These are phyloP conservation scores for Colletotrichum orchidophilum DNA, from an alignment of 2,329 filamentous ascomycete species.

Conservation along the genomic window DNA sequence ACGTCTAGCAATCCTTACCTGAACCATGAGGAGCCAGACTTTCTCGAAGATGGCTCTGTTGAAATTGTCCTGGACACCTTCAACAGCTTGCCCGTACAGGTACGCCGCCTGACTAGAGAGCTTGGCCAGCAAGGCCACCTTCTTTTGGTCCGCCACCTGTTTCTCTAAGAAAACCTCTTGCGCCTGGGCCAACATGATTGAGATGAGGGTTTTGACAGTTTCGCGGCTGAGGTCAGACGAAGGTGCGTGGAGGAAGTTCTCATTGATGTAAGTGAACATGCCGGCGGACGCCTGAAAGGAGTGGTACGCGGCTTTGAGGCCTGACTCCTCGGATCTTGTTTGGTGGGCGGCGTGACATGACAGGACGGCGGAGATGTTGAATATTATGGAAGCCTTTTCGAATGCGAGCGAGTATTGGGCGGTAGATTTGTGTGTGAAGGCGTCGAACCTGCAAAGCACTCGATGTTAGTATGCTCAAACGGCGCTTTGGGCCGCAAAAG, in stretches of 20 bases:
- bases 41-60: conserved; percentile 93
- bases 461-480: conserved; percentile 6
- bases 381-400: conserved; percentile 98
- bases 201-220: conserved; percentile 93
- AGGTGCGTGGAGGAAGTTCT: conserved; percentile 97
- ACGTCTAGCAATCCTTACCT: conserved; percentile 62
- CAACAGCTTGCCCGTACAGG: conserved; percentile 85
- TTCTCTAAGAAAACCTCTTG: conserved; percentile 99
- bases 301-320: conserved; percentile 96
- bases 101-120: conserved; percentile 90
- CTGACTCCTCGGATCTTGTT: conserved; percentile 89
- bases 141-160: conserved; percentile 92
- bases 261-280: conserved; percentile 99
- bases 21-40: conserved; percentile 85
- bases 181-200: conserved; percentile 91
- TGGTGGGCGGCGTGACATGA: conserved; percentile 96
- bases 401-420: conserved; percentile 96
- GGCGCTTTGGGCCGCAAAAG: not conserved
- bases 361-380: conserved; percentile 97
- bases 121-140: conserved; percentile 90
- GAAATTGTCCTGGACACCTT: conserved; percentile 93
- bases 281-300: conserved; percentile 97
- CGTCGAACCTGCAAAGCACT: conserved; percentile 80
- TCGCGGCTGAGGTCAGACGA: conserved; percentile 96
- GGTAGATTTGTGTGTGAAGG: conserved; percentile 98